A percentile compares a stretch with the other conserved stretches of the same genome.
Evolutionary conservation across 208 protist genomes (phyloP).

Genomic region (Angomonas deanei): DNA sequence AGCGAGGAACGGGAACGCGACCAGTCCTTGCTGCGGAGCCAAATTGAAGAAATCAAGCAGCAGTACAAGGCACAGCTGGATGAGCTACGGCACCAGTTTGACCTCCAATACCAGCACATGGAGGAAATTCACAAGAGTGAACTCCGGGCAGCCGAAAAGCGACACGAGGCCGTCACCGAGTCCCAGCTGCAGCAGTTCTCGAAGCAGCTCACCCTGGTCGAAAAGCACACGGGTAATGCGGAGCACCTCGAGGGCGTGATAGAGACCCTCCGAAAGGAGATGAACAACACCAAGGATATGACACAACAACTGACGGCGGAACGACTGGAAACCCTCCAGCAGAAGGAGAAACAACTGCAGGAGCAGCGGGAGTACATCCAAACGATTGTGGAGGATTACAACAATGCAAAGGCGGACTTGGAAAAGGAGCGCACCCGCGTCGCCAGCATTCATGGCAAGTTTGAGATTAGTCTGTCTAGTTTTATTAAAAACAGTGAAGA

Average conservation of each 20-base stretch:
- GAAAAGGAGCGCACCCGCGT: conserved; percentile 65
- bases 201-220: conserved; percentile 44
- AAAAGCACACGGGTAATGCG: conserved; percentile 57
- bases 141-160: conserved; percentile 59
- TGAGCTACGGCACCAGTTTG: conserved; percentile 61
- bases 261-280: conserved; percentile 46
- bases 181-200: conserved; percentile 22
- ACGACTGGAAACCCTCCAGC: conserved; percentile 37
- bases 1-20: conserved; percentile 56
- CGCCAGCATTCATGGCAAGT: conserved; percentile 60
- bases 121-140: conserved; percentile 67
- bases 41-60: conserved; percentile 61
- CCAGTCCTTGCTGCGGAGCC: conserved; percentile 35
- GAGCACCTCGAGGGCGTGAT: conserved; percentile 58
- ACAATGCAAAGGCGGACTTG: conserved; percentile 44
- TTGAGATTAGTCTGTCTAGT: conserved; percentile 61
- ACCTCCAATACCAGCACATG: conserved; percentile 50
- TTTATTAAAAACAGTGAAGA: conserved; percentile 69
- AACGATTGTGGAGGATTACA: conserved; percentile 58
- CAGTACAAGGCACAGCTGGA: conserved; percentile 68
- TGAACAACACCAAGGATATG: conserved; percentile 61
- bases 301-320: conserved; percentile 65
- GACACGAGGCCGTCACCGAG: conserved; percentile 44
- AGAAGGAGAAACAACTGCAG: conserved; percentile 48
- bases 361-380: conserved; percentile 52